Percentiles rank a stretch among this genome's conserved stretches.
phyloP scores from a whole-genome alignment of 805 yeast species.

The Kregervanrija fluxuum region DNA sequence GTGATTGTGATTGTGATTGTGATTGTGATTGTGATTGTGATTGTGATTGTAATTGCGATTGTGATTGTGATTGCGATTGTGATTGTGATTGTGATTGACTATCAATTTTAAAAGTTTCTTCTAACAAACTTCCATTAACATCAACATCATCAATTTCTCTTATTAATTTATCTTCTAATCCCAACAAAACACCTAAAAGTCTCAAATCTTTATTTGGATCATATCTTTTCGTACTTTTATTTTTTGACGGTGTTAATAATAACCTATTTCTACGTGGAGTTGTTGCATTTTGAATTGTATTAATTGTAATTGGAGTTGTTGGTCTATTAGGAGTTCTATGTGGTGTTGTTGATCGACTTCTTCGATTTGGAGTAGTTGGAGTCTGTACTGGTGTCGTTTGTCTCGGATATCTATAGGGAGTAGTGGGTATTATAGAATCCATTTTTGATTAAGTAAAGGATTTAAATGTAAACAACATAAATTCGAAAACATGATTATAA shows the following conservation, averaged over 20 bases:
- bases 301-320: conserved; percentile 26
- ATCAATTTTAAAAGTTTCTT: background rate
- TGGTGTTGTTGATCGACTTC: conserved; percentile 10
- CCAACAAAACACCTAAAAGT: conserved; percentile 23
- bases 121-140: background rate
- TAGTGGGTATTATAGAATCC: too few species aligned
- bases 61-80: conserved; percentile 5
- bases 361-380: conserved; percentile 1
- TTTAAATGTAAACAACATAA: too few species aligned
- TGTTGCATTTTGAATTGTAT: conserved; percentile 24
- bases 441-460: too few species aligned
- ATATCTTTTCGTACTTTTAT: conserved; percentile 18
- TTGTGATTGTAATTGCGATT: conserved; percentile 7
- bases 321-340: conserved; percentile 22
- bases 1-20: conserved; percentile 1
- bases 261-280: conserved; percentile 25
- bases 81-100: conserved; percentile 3
- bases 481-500: too few species aligned
- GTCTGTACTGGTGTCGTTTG: conserved; percentile 2
- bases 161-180: conserved; percentile 17
- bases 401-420: background rate
- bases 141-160: conserved; percentile 5
- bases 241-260: conserved; percentile 22
- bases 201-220: conserved; percentile 27
- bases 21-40: conserved; percentile 3